phyloP scores from a whole-genome alignment of 164 flowering plant genomes.

The Dillenia turbinata region DNA sequence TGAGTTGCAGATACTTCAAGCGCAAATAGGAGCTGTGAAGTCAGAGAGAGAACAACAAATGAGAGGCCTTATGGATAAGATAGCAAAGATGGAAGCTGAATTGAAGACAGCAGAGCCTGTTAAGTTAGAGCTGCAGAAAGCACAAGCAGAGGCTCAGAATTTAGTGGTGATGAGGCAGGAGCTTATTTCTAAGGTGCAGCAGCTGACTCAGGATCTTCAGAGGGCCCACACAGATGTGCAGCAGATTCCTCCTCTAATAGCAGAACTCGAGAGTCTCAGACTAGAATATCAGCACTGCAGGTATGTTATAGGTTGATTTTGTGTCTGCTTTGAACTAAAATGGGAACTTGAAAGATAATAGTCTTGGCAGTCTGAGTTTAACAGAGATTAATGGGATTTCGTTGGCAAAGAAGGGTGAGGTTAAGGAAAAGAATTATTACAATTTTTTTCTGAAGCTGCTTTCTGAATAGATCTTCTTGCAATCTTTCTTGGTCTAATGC shows the following conservation, averaged over 20 bases:
- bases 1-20: constrained; percentile 70
- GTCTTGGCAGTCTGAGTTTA: too few relatives aligned
- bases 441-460: too few relatives aligned
- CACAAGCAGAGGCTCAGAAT: constrained; percentile 69
- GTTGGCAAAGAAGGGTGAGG: too few relatives aligned
- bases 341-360: too few relatives aligned
- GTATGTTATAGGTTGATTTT: constrained; percentile 20
- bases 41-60: constrained; percentile 74
- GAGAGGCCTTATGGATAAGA: constrained; percentile 57
- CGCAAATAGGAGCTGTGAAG: constrained; percentile 51
- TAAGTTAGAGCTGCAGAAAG: constrained; percentile 75
- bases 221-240: constrained; percentile 64
- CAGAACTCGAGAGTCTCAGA: constrained; percentile 79
- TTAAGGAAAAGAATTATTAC: too few relatives aligned
- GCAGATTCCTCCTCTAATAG: constrained; percentile 65
- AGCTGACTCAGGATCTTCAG: constrained; percentile 68
- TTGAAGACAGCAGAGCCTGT: constrained; percentile 55
- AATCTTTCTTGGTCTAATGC: neutral
- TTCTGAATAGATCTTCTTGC: neutral
- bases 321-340: too few relatives aligned
- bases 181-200: constrained; percentile 63
- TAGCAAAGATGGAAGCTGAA: constrained; percentile 73
- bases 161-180: constrained; percentile 66
- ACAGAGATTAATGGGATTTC: too few relatives aligned
- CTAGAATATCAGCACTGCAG: constrained; percentile 92